phyloP scores from a whole-genome alignment of 768 basidiomycete species.

The Podaxis pistillaris region DNA sequence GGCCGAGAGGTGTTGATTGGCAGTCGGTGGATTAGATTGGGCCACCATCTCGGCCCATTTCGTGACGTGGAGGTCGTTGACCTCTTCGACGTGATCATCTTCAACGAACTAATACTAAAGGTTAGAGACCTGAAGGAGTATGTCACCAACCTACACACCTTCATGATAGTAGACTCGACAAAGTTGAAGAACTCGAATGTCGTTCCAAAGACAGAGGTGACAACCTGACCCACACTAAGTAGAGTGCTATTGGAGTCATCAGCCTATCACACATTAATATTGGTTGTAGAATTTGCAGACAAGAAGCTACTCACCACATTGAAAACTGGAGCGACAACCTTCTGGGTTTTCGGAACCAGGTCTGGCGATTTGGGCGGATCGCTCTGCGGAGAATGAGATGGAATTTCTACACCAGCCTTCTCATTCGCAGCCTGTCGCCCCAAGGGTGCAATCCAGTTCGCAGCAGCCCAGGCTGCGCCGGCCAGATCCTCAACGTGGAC shows the following conservation, averaged over 20 bases:
- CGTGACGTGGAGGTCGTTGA: conserved; percentile 80
- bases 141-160: conserved; percentile 38
- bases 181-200: conserved; percentile 79
- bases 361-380: conserved; percentile 74
- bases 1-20: conserved; percentile 69
- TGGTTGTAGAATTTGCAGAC: not conserved
- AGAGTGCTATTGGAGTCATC: conserved; percentile 76
- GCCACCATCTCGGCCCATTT: conserved; percentile 83
- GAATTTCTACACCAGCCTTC: conserved; percentile 64
- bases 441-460: conserved; percentile 67
- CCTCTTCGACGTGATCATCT: conserved; percentile 73
- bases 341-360: conserved; percentile 52
- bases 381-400: conserved; percentile 49
- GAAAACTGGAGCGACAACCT: conserved; percentile 74
- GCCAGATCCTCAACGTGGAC: conserved; percentile 79
- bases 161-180: conserved; percentile 63
- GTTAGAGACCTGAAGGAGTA: not conserved
- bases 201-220: conserved; percentile 74
- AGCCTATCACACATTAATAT: conserved; percentile 39
- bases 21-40: conserved; percentile 66
- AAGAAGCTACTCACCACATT: conserved; percentile 56
- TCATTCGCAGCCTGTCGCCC: conserved; percentile 65
- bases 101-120: conserved; percentile 22
- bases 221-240: conserved; percentile 59
- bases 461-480: conserved; percentile 73